Conservation (phyloP, 1,139 yeast species). For the Protomyces lactucae-debilis region DNA sequence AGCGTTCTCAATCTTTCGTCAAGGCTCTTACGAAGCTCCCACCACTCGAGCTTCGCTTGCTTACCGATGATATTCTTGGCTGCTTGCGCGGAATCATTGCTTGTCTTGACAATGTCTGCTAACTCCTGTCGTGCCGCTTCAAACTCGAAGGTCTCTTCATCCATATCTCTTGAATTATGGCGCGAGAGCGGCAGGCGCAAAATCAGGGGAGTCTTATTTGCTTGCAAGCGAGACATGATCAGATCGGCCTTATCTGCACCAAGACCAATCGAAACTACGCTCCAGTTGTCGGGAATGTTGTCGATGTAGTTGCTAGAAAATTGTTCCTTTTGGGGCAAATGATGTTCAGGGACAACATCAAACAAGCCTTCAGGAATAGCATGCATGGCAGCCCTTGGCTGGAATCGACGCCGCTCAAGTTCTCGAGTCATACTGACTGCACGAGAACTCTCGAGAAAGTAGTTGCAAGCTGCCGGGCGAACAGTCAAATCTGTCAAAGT, state of each 20-base stretch:
- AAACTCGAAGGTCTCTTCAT: slow-evolving; percentile 46
- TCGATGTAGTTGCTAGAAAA: slow-evolving; percentile 32
- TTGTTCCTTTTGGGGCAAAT: slow-evolving; percentile 20
- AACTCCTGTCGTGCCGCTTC: slow-evolving; percentile 48
- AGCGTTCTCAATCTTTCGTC: slow-evolving; percentile 55
- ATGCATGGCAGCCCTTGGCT: background rate
- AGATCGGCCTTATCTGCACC: slow-evolving; percentile 57
- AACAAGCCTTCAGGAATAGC: background rate
- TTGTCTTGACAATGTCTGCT: slow-evolving; percentile 51
- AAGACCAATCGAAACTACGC: slow-evolving; percentile 58
- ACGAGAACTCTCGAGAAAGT: slow-evolving; percentile 11
- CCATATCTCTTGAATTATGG: slow-evolving; percentile 47
- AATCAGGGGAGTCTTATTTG: slow-evolving; percentile 44
- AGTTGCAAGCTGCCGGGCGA: background rate
- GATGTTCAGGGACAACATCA: background rate
- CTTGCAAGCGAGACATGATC: slow-evolving; percentile 48
- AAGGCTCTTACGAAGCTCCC: slow-evolving; percentile 61
- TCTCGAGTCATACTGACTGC: background rate
- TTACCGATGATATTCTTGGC: slow-evolving; percentile 47
- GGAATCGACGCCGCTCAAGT: background rate
- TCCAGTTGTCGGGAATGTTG: slow-evolving; percentile 51
- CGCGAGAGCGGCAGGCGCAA: slow-evolving; percentile 60
- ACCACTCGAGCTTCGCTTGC: slow-evolving; percentile 69
- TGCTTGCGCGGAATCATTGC: slow-evolving; percentile 54
- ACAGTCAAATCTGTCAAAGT: background rate